Evolutionary conservation across 1,284 basidiomycete genomes (phyloP).

Genomic region (Farysia itapuensis): DNA sequence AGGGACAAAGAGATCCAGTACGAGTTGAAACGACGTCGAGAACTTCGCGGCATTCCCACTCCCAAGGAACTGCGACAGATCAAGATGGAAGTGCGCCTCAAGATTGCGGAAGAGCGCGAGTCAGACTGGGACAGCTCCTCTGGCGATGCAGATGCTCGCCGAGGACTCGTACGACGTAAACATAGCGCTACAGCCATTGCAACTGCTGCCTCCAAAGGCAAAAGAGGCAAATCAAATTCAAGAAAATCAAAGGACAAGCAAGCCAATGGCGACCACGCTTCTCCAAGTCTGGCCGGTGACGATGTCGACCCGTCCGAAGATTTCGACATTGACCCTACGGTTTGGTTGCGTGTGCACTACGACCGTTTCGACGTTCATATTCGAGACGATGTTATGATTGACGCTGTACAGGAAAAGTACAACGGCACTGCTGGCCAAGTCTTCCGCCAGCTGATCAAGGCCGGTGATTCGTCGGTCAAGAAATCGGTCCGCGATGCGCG

Average conservation of each 20-base stretch:
- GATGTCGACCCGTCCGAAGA: constrained; percentile 28
- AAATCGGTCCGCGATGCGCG: constrained; percentile 30
- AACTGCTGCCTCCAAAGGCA: constrained; percentile 22
- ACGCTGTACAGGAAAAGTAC: constrained; percentile 50
- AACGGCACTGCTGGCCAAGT: constrained; percentile 48
- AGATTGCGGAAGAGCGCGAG: constrained; percentile 59
- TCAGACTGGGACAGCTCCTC: constrained; percentile 43
- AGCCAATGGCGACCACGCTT: constrained; percentile 14
- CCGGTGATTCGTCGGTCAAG: constrained; percentile 64
- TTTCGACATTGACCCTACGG: constrained; percentile 58
- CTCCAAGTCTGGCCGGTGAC: constrained; percentile 2
- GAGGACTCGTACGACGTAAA: constrained; percentile 37
- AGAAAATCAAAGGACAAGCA: constrained; percentile 29
- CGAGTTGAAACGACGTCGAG: constrained; percentile 39
- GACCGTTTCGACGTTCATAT: constrained; percentile 85
- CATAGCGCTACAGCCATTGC: constrained; percentile 24
- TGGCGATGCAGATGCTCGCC: constrained; percentile 23
- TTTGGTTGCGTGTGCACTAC: constrained; percentile 82
- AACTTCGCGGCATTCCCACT: constrained; percentile 58
- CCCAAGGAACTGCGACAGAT: constrained; percentile 60
- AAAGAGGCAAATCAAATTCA: constrained; percentile 12
- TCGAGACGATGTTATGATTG: constrained; percentile 68
- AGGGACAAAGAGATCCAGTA: constrained; percentile 56
- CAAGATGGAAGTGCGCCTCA: constrained; percentile 42
- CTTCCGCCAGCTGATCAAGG: constrained; percentile 46